Base-by-base conservation (phyloP, 352 stramenopile genomes). In the Globisporangium recalcitrans region DNA sequence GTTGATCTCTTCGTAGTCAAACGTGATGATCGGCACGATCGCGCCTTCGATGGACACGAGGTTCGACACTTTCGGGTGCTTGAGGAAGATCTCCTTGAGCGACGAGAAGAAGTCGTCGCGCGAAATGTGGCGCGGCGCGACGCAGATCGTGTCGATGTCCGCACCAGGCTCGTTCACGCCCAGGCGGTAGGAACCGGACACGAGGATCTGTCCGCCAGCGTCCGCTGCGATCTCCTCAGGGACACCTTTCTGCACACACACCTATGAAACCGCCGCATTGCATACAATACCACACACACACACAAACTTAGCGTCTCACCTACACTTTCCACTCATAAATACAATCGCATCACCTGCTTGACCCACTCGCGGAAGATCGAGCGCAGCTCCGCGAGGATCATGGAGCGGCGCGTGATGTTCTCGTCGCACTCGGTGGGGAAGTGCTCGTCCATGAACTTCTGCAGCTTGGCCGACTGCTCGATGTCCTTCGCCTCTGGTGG, bases 1-100 rank as follows among this genome's bases (percentile, higher is more conserved):
- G 68, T 99, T 98, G 68, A 99, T 97, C 56, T 97, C 96, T 67
- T 99, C 93, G 68, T 98, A 98, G 79, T 99, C 96, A 69, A 99
- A 99, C 16, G 97, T 99, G 51, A 99, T 85, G 68, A 99, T 98
- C 2, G 97, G 97, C 58, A 99, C 96, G 19, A 97, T 86, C 1
- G 96, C 95, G 51, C 85, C 85, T 67, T 96, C 87, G 57, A 96
- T 96, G 4, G 87, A 63, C 49, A 95, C 83, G 21, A 96, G 68
- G 60, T 88, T 85, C 34, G 74, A 94, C 14, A 99, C 96, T 61
- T 98, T 97, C 1, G 93, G 87, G 78, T 99, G 81, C 48, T 82
- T 75, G 31, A 95, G 68, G 52, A 99, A 97, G 57, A 96, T 91
- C 53, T 97, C 86, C 62, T 96, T 88, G 16, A 97, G 73, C 51